Evolutionary conservation across 768 basidiomycete genomes (phyloP), one percentile per base, ranked within the genome.

Genomic region (Rhodosporidiobolus odoratus): DNA sequence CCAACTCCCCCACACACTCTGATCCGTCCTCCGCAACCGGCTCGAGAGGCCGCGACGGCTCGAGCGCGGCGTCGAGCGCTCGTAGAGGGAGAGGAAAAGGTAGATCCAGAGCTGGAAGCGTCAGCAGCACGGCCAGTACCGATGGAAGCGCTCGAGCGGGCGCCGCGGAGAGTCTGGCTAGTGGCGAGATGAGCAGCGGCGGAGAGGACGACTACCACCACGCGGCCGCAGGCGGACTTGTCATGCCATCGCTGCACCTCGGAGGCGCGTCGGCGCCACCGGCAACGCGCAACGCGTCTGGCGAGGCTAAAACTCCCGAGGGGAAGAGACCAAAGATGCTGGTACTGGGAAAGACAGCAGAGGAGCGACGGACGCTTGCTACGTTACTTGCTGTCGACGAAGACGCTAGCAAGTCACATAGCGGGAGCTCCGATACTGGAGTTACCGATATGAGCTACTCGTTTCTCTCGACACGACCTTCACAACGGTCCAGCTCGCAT

Each of bases 161-260:
- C 21, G 48, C 21, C 8, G 48, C 35, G 53, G 61, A n/a, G 52
- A 67, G 57, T 21, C 57, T 40, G 25, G 57, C 57, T 0, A 61
- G 59, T 37, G 65, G 65, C 52, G 47, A n/a, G 60, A 47, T 48
- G 35, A 35, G 58, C 41, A 61, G 58, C 40, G 60, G 41, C 27
- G 54, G 54, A 23, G 54, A 34, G 16, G 64, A 62, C 9, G 64
- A 71, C 23, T 30, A 58, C 58, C 25, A 27, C 23, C 62, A 61
- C 41, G 25, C 37, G 21, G 12, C 45, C 15, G 17, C n/a, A n/a
- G n/a, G 21, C 23, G 57, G n/a, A 9, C 61, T 71, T 61, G 69
- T 71, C 65, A 71, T 71, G 69, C 69, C 69, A 0, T 62, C 60
- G 38, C 47, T 71, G 19, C 60, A 65, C 21, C 34, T 66, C 10